phyloP scores from a whole-genome alignment of 2,329 filamentous ascomycete species.

The Sporothrix protearum region DNA sequence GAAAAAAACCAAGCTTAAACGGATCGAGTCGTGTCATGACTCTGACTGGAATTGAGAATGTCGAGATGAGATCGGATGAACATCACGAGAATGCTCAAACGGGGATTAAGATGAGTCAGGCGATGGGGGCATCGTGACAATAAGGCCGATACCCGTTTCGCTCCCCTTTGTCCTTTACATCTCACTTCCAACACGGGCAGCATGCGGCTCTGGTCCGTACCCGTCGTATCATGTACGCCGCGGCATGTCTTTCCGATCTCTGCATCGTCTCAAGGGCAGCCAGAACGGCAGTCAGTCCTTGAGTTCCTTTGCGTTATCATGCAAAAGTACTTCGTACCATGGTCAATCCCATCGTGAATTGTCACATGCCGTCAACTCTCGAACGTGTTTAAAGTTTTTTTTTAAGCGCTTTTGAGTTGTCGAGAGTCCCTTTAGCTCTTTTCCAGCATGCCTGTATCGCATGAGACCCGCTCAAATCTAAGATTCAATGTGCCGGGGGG shows the following conservation, averaged over 20 bases:
- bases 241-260: neutral
- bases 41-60: neutral
- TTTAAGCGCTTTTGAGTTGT: neutral
- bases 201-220: neutral
- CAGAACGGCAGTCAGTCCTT: neutral
- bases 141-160: neutral
- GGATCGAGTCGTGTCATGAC: neutral
- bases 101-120: neutral
- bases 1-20: neutral
- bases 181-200: neutral
- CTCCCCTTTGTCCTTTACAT: neutral
- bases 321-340: neutral
- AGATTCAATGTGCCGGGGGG: neutral
- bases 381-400: no score
- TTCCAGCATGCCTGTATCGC: neutral
- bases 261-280: neutral
- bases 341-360: neutral
- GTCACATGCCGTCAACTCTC: neutral
- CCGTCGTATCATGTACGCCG: no score
- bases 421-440: neutral
- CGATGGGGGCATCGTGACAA: neutral
- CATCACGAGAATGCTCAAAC: neutral
- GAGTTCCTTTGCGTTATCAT: neutral
- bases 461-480: neutral
- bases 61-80: neutral